phyloP scores from a whole-genome alignment of 176 grass and related monocot genomes.

The Triticum turgidum region DNA sequence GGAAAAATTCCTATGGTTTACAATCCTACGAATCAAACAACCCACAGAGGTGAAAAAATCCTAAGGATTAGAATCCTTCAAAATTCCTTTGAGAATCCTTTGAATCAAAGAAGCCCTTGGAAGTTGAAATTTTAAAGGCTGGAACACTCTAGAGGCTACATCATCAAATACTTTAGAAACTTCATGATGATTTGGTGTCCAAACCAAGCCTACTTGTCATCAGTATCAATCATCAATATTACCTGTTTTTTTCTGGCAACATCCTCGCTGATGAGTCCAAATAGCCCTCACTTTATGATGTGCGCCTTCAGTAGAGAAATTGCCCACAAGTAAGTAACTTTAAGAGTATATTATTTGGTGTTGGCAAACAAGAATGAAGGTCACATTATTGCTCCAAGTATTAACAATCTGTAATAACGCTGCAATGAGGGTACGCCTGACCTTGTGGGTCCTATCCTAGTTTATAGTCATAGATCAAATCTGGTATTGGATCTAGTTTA shows the following conservation, averaged over 20 bases:
- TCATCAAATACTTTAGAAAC: no score
- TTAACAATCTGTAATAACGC: background rate
- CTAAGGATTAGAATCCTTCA: no score
- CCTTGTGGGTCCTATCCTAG: background rate
- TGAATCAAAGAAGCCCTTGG: no score
- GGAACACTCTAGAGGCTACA: no score
- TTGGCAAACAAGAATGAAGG: background rate
- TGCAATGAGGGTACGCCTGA: background rate
- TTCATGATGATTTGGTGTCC: no score
- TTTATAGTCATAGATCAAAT: background rate
- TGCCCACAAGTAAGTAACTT: constrained; percentile 17
- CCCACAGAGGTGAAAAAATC: no score
- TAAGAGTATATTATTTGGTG: background rate
- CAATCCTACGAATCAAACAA: no score
- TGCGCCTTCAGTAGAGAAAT: background rate
- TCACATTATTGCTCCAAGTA: background rate
- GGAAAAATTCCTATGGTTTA: no score
- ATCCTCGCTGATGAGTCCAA: background rate
- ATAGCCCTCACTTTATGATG: background rate
- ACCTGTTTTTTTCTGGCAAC: background rate
- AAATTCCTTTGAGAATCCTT: no score
- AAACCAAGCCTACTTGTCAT: background rate
- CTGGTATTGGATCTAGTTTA: background rate
- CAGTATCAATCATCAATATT: background rate
- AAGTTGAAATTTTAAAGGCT: no score